Evolutionary conservation across 176 grass and related monocot genomes (phyloP), one percentile per base, ranked within the genome.

Genomic region (Themeda triandra): DNA sequence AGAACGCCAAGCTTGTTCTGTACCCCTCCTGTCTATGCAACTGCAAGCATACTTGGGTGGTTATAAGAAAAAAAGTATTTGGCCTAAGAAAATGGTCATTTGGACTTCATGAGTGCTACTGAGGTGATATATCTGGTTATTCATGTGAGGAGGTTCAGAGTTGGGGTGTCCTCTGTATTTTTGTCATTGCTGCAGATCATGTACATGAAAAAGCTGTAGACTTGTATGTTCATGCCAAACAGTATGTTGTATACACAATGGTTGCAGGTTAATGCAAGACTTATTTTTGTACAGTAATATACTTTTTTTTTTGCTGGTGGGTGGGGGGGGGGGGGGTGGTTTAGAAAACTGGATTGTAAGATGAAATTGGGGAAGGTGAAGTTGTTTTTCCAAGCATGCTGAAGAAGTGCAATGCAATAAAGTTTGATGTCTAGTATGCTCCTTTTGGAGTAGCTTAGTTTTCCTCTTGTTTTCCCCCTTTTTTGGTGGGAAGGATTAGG

Each of bases 101-200:
- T 76, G 25, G 18, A 70, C 39, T 76, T 54, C 29, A 69, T 45
- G 36, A 73, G 69, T 75, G 10, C 69, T 48, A 40, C 75, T 41
- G 56, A 63, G 18, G 21, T 23, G 44, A 41, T 30, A 49, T 54
- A 36, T 37, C 9, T 75, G 29, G 35, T 80, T 75, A 27, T 59
- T 80, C 73, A 4, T 84, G n/a, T 13, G 41, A 83, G 68, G 24
- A 82, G 81, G 35, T 28, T 76, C 69, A 78, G 63, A 62, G 36
- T 30, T 51, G 33, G 40, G 77, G 35, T 2, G 35, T 2, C 76
- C 11, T 81, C 28, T 31, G 39, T 70, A 40, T 80, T 35, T 64
- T 65, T 53, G 21, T 27, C 17, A 65, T 65, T 18, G 7, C 69
- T 86, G 82, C 69, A 45, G 46, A 79, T 76, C 29, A 10, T 33